A percentile compares a stretch with the other conserved stretches of the same genome.
phyloP scores from a whole-genome alignment of 306 rosid genomes.

The Medicago ruthenica region DNA sequence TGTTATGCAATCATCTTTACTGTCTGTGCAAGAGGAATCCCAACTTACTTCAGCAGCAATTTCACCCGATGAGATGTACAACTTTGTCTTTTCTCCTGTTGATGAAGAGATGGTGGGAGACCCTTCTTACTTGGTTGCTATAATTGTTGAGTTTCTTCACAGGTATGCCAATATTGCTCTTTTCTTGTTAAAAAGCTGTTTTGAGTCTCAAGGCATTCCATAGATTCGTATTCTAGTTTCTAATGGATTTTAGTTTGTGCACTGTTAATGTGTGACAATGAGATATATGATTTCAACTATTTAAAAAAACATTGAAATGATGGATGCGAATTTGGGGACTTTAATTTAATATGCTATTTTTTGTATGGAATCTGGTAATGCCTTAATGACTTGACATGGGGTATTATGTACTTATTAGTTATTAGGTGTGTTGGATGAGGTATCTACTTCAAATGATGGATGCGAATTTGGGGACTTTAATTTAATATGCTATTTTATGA shows the following conservation, averaged over 20 bases:
- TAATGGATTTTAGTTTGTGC: constrained; percentile 36
- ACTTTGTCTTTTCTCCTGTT: constrained; percentile 78
- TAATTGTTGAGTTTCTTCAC: constrained; percentile 83
- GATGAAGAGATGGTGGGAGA: constrained; percentile 98
- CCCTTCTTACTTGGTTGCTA: constrained; percentile 84
- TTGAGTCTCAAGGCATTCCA: constrained; percentile 33
- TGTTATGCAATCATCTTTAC: constrained; percentile 58
- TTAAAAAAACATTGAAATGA: constrained; percentile 26
- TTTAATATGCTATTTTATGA: constrained; percentile 11
- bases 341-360: constrained; percentile 10
- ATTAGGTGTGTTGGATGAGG: constrained; percentile 5
- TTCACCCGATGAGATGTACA: constrained; percentile 93
- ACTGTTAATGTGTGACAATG: not conserved
- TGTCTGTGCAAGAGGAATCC: constrained; percentile 71
- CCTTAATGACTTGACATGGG: not conserved
- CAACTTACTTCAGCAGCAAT: constrained; percentile 82
- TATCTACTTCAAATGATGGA: constrained; percentile 36
- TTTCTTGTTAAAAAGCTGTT: constrained; percentile 21
- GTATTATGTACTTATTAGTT: not conserved
- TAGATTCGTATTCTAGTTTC: constrained; percentile 6
- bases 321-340: constrained; percentile 20
- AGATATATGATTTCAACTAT: constrained; percentile 22
- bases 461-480: constrained; percentile 14
- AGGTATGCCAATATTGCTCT: constrained; percentile 56
- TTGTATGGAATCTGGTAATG: no score